Evolutionary conservation across 768 basidiomycete species (phyloP).

Genomic region (Boletus reticulatus): DNA sequence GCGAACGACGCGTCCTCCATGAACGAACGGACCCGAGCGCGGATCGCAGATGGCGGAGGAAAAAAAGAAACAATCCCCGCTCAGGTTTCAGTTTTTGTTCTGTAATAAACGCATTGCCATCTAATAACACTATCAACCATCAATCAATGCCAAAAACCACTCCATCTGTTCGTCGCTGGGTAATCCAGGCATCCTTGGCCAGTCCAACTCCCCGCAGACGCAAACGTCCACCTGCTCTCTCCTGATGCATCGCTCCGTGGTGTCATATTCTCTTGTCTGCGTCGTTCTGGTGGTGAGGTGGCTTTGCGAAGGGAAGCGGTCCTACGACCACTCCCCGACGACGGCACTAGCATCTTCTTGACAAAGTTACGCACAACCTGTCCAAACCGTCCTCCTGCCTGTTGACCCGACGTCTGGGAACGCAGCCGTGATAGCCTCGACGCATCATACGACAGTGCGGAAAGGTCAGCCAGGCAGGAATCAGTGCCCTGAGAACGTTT

Average conservation of each 20-base stretch:
- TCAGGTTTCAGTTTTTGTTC: neutral
- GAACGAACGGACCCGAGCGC: too few species aligned
- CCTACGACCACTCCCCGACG: neutral
- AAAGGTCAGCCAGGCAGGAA: slow-evolving; percentile 16
- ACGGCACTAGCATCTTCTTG: slow-evolving; percentile 17
- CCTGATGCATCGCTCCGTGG: slow-evolving; percentile 15
- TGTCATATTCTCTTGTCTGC: slow-evolving; percentile 1
- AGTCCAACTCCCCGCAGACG: slow-evolving; percentile 12
- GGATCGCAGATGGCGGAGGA: too few species aligned
- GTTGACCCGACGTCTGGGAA: neutral
- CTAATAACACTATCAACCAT: too few species aligned
- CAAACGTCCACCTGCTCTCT: slow-evolving; percentile 21
- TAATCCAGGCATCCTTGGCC: slow-evolving; percentile 2
- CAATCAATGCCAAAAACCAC: slow-evolving; percentile 19
- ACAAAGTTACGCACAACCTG: slow-evolving; percentile 24
- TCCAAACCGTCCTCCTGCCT: slow-evolving; percentile 16
- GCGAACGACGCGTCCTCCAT: neutral
- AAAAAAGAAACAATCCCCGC: too few species aligned
- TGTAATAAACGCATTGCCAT: too few species aligned
- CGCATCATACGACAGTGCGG: slow-evolving; percentile 8
- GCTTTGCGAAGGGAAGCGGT: neutral
- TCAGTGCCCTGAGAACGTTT: slow-evolving; percentile 2
- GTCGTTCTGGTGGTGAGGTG: neutral
- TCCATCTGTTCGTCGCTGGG: slow-evolving; percentile 18
- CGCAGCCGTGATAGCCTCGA: neutral